Evolutionary conservation across 2,329 filamentous ascomycete genomes (phyloP).

Genomic region (Arthrobotrys entomopaga): DNA sequence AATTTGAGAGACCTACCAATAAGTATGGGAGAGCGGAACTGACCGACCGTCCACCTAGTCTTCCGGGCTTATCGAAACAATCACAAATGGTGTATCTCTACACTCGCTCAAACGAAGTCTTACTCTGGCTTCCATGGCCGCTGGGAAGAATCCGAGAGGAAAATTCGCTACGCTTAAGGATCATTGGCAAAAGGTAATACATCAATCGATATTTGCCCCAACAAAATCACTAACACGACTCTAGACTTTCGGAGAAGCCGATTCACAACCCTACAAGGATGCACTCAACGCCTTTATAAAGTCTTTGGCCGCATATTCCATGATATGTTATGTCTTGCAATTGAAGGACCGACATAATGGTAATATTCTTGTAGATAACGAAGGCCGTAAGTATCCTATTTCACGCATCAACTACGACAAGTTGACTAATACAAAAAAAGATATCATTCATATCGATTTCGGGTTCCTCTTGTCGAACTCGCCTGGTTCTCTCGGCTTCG

Average conservation of each 20-base stretch:
- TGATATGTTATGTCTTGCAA: slow-evolving; percentile 84
- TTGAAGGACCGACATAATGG: slow-evolving; percentile 88
- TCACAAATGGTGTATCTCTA: slow-evolving; percentile 86
- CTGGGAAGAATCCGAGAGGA: slow-evolving; percentile 76
- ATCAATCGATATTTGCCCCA: slow-evolving; percentile 3
- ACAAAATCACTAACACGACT: slow-evolving; percentile 19
- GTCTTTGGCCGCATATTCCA: slow-evolving; percentile 84
- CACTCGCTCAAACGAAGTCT: slow-evolving; percentile 85
- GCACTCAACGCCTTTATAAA: slow-evolving; percentile 82
- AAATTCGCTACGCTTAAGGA: slow-evolving; percentile 83
- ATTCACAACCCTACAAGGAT: slow-evolving; percentile 74
- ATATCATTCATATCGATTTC: slow-evolving; percentile 89
- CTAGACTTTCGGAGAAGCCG: slow-evolving; percentile 73
- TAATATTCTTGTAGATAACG: slow-evolving; percentile 84
- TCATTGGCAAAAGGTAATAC: slow-evolving; percentile 75
- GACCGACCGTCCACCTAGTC: slow-evolving; percentile 63
- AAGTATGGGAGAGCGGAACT: slow-evolving; percentile 24
- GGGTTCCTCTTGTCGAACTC: slow-evolving; percentile 91
- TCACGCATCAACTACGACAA: not conserved
- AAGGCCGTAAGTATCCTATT: slow-evolving; percentile 67
- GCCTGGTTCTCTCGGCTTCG: slow-evolving; percentile 83
- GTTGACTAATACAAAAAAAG: slow-evolving; percentile 26
- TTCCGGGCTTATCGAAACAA: slow-evolving; percentile 85
- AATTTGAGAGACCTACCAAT: not conserved
- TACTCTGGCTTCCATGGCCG: slow-evolving; percentile 77